phyloP scores from a whole-genome alignment of 2,329 filamentous ascomycete genomes.

The Reticulascus tulasneorum region DNA sequence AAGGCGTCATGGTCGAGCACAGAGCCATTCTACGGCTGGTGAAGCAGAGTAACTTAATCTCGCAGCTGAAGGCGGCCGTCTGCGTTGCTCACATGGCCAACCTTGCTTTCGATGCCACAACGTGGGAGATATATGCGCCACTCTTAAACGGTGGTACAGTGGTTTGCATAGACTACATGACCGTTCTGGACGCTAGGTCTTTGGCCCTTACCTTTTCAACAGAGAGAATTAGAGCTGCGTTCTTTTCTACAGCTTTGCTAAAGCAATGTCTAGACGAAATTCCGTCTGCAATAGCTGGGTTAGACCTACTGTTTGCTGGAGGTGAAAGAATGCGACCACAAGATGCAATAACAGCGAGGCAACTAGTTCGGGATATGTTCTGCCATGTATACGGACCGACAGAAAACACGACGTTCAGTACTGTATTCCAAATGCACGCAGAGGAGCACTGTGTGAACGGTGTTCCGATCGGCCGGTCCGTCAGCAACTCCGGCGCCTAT shows the following conservation, averaged over 20 bases:
- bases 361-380: too few relatives aligned
- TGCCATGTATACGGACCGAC: constrained; percentile 14
- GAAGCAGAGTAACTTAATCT: too few relatives aligned
- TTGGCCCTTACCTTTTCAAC: constrained; percentile 13
- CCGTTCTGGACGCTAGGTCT: constrained; percentile 6
- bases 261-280: constrained; percentile 21
- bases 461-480: constrained; percentile 14
- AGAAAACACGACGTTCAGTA: constrained; percentile 12
- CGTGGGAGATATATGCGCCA: constrained; percentile 14
- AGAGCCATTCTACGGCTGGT: constrained; percentile 8
- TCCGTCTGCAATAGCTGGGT: constrained; percentile 28
- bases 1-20: constrained; percentile 38
- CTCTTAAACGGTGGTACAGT: constrained; percentile 16
- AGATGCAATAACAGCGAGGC: constrained; percentile 1
- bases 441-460: constrained; percentile 6
- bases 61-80: too few relatives aligned
- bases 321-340: constrained; percentile 20
- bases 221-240: constrained; percentile 31
- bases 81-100: too few relatives aligned
- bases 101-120: constrained; percentile 15
- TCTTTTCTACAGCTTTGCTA: constrained; percentile 14
- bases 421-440: too few relatives aligned
- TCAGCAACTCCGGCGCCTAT: constrained; percentile 16
- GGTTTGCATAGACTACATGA: constrained; percentile 14
- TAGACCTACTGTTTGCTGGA: constrained; percentile 31